Evolutionary conservation across 257 asterid genomes (phyloP).

Genomic region (Ballota nigra): DNA sequence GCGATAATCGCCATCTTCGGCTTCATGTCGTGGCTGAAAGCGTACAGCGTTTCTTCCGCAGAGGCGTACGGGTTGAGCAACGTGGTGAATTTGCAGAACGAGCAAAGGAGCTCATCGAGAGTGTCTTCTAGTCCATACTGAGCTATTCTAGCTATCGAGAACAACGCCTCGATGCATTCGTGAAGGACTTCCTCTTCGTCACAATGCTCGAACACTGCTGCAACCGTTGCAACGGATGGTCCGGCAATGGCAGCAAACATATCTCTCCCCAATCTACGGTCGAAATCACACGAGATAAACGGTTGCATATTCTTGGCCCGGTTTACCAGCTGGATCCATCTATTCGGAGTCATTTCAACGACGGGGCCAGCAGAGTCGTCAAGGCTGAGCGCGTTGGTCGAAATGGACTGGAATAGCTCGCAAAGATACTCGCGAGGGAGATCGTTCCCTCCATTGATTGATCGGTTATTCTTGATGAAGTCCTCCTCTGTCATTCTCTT

Average conservation of each 20-base stretch:
- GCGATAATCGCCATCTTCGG: constrained; percentile 90
- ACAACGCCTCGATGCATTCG: constrained; percentile 74
- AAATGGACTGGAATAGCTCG: constrained; percentile 78
- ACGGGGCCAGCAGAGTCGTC: constrained; percentile 26
- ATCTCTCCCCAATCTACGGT: constrained; percentile 78
- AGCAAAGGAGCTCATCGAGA: constrained; percentile 73
- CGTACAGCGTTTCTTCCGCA: constrained; percentile 75
- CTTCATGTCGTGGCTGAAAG: constrained; percentile 81
- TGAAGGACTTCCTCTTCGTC: constrained; percentile 86
- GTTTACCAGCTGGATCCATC: constrained; percentile 87
- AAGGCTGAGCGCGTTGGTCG: constrained; percentile 50
- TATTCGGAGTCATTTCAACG: constrained; percentile 67
- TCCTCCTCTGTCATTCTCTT: constrained; percentile 98
- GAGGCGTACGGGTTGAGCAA: constrained; percentile 75
- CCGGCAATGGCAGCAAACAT: constrained; percentile 89
- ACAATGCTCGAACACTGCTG: constrained; percentile 76
- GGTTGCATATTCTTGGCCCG: constrained; percentile 60
- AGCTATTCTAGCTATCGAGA: constrained; percentile 80
- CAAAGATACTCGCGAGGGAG: constrained; percentile 88
- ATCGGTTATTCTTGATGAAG: constrained; percentile 72
- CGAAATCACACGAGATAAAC: constrained; percentile 53
- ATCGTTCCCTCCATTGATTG: constrained; percentile 79
- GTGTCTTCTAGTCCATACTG: constrained; percentile 85
- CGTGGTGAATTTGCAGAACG: constrained; percentile 86
- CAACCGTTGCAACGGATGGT: constrained; percentile 81